Evolutionary conservation across 768 basidiomycete genomes (phyloP).

Genomic region (Pulveroboletus sp.): DNA sequence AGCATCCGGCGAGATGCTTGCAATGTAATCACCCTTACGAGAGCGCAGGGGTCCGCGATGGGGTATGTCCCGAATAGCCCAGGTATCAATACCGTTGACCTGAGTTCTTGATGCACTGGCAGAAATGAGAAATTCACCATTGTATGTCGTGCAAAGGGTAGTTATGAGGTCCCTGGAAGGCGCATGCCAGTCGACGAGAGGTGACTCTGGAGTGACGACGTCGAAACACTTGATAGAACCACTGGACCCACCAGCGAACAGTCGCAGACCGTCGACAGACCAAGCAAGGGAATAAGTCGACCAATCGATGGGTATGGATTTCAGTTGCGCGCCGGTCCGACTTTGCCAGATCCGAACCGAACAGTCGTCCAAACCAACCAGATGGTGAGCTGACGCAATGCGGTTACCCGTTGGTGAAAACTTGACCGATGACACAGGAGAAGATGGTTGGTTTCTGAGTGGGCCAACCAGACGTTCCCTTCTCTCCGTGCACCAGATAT

Average conservation of each 20-base stretch:
- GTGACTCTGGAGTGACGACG: background rate
- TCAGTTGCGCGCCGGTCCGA: constrained; percentile 5
- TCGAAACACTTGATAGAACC: constrained; percentile 14
- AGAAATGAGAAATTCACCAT: constrained; percentile 8
- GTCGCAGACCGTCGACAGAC: constrained; percentile 12
- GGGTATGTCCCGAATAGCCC: constrained; percentile 6
- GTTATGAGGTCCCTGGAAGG: constrained; percentile 5
- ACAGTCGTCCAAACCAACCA: background rate
- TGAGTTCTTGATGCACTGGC: constrained; percentile 7
- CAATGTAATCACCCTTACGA: background rate
- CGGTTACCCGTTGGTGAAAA: constrained; percentile 14
- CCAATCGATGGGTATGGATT: background rate
- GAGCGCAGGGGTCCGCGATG: constrained; percentile 1
- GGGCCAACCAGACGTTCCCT: constrained; percentile 1
- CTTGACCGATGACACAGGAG: constrained; percentile 12
- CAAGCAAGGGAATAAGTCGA: constrained; percentile 12
- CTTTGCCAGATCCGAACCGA: constrained; percentile 13
- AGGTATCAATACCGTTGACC: constrained; percentile 6
- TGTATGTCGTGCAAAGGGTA: constrained; percentile 1
- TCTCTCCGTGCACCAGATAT: constrained; percentile 3
- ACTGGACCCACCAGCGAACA: constrained; percentile 10
- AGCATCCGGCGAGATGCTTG: constrained; percentile 6
- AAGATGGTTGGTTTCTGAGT: background rate
- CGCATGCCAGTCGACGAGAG: background rate
- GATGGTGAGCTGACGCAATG: constrained; percentile 6